phyloP scores from a whole-genome alignment of 2,329 filamentous ascomycete genomes.

The Acephala macrosclerotiorum region DNA sequence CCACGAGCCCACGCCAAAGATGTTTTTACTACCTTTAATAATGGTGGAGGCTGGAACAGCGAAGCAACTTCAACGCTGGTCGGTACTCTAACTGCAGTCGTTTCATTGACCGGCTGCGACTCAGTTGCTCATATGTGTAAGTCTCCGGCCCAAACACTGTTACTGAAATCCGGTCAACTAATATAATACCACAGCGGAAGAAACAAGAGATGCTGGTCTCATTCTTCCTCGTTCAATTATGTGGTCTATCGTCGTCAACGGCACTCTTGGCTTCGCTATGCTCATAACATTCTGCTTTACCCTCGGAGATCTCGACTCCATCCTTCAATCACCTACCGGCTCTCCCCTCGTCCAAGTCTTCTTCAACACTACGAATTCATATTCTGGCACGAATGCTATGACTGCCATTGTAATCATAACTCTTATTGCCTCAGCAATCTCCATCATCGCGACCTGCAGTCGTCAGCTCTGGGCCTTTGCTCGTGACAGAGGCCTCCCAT shows the following conservation, averaged over 20 bases:
- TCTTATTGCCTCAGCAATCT: conserved; percentile 47
- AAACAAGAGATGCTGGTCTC: conserved; percentile 6
- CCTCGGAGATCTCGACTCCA: conserved; percentile 44
- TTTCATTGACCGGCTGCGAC: conserved; percentile 1
- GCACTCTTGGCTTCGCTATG: conserved; percentile 48
- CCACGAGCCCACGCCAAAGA: conserved; percentile 28
- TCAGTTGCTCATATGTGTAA: conserved; percentile 14
- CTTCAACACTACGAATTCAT: conserved; percentile 34
- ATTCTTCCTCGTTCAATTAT: conserved; percentile 39
- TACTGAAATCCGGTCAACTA: background rate
- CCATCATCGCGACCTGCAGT: conserved; percentile 44
- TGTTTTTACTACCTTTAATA: conserved; percentile 44
- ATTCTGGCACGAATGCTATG: conserved; percentile 54
- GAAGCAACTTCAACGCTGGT: conserved; percentile 46
- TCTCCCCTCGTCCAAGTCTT: conserved; percentile 46
- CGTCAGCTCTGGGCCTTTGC: conserved; percentile 51
- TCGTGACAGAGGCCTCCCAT: conserved; percentile 52
- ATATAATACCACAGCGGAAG: conserved; percentile 3
- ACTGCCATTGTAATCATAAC: conserved; percentile 50
- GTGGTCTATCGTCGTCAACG: conserved; percentile 45
- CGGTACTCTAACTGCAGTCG: conserved; percentile 47
- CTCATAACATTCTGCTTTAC: conserved; percentile 49
- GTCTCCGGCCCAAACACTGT: background rate
- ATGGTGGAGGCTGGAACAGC: conserved; percentile 44
- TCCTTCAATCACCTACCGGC: conserved; percentile 41